Conservation (phyloP, 2,329 filamentous ascomycete genomes). For the Colletotrichum higginsianum region DNA sequence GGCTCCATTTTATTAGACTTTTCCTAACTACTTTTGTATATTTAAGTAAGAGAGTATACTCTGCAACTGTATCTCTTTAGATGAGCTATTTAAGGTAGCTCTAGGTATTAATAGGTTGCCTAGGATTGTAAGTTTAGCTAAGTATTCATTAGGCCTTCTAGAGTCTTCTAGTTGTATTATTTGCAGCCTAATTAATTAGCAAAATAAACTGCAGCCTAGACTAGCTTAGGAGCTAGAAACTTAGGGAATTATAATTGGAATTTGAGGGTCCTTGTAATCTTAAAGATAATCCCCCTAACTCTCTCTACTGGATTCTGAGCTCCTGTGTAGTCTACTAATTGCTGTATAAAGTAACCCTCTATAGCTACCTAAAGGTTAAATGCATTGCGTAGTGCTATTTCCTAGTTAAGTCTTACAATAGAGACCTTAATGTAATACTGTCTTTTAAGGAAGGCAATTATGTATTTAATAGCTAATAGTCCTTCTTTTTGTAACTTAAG, state of each 20-base stretch:
- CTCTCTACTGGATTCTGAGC: constrained; percentile 8
- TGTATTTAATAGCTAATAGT: no score
- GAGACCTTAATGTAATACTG: no score
- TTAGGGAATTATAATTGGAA: background rate
- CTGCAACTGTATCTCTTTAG: constrained; percentile 5
- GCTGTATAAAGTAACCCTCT: background rate
- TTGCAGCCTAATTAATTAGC: background rate
- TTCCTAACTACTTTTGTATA: background rate
- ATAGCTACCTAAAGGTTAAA: background rate
- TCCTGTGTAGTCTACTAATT: background rate
- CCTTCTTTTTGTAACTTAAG: no score
- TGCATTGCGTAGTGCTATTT: no score
- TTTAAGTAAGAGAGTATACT: constrained; percentile 3
- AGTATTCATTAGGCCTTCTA: background rate
- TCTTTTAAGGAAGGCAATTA: no score
- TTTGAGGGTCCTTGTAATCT: background rate
- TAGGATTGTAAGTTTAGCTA: background rate
- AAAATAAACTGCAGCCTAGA: no score
- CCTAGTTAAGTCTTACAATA: no score
- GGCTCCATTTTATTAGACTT: background rate
- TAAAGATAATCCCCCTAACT: background rate
- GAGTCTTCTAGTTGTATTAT: background rate
- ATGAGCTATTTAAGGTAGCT: background rate
- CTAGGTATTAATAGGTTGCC: background rate
- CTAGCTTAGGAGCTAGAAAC: background rate